Conservation (phyloP, 495 filamentous ascomycete species). For the Cryomyces antarcticus region DNA sequence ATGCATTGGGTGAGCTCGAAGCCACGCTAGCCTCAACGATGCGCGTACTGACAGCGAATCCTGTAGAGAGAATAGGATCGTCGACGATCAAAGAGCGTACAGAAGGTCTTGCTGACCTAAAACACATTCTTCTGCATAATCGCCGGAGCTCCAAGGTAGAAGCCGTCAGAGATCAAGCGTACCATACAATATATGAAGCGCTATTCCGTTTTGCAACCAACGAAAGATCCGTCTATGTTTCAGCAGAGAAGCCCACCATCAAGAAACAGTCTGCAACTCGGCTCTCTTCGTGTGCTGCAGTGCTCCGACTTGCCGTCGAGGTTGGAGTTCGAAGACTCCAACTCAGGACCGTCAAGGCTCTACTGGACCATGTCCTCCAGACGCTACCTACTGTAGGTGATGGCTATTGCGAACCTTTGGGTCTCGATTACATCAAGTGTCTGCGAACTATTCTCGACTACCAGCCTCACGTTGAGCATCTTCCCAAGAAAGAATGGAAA, state of each 20-base stretch:
- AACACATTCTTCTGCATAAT: slow-evolving; percentile 40
- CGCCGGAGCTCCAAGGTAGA: slow-evolving; percentile 31
- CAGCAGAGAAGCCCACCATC: slow-evolving; percentile 28
- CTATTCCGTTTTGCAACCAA: slow-evolving; percentile 47
- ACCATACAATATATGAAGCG: slow-evolving; percentile 61
- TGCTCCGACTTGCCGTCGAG: slow-evolving; percentile 49
- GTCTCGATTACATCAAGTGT: slow-evolving; percentile 59
- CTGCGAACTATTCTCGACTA: slow-evolving; percentile 48
- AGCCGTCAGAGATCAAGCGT: slow-evolving; percentile 49
- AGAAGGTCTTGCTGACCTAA: slow-evolving; percentile 30
- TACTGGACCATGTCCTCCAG: slow-evolving; percentile 67
- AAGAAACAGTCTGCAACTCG: slow-evolving; percentile 29
- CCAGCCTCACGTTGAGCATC: slow-evolving; percentile 57
- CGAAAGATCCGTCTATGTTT: slow-evolving; percentile 45
- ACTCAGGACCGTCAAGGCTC: slow-evolving; percentile 51
- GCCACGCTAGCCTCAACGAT: not conserved
- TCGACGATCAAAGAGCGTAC: slow-evolving; percentile 9
- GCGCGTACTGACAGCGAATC: not conserved
- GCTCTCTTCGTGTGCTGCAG: slow-evolving; percentile 49
- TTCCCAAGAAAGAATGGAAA: slow-evolving; percentile 47
- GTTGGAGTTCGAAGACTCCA: slow-evolving; percentile 46
- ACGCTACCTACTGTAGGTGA: slow-evolving; percentile 41
- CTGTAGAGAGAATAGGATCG: slow-evolving; percentile 4
- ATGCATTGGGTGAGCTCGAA: slow-evolving; percentile 1
- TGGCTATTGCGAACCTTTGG: slow-evolving; percentile 49